These are phyloP conservation scores for Gynochthodes officinalis DNA, from an alignment of 257 asterid genomes.

Conservation along the genomic window DNA sequence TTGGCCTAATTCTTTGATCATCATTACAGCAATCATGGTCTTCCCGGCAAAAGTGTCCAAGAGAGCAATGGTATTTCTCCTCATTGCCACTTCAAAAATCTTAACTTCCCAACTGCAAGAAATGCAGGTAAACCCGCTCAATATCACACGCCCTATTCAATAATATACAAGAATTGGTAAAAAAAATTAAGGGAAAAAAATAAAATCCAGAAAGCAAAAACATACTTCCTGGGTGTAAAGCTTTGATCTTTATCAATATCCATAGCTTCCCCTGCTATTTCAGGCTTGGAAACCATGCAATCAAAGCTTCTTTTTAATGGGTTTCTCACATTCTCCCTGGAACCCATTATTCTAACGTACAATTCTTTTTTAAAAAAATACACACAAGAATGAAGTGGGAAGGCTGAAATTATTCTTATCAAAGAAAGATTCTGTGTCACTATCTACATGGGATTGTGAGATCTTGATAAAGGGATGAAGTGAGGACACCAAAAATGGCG, in stretches of 20 bases:
- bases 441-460: neutral
- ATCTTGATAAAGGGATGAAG: neutral
- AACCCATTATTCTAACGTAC: constrained; percentile 34
- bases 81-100: constrained; percentile 73
- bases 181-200: neutral
- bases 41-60: constrained; percentile 58
- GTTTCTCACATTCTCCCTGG: constrained; percentile 24
- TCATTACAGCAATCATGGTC: constrained; percentile 53
- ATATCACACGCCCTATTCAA: neutral
- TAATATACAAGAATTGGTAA: neutral
- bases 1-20: constrained; percentile 68
- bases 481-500: neutral
- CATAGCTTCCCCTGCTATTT: constrained; percentile 27
- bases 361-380: constrained; percentile 2
- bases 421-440: neutral
- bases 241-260: constrained; percentile 27
- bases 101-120: constrained; percentile 46
- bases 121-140: neutral
- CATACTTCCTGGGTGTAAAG: constrained; percentile 50
- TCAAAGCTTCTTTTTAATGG: constrained; percentile 46
- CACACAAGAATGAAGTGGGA: neutral
- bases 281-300: constrained; percentile 23
- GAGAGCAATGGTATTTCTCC: constrained; percentile 71
- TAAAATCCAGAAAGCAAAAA: neutral
- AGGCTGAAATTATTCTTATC: neutral